Conservation (phyloP, 2,329 filamentous ascomycete genomes). For the Alternaria metachromatica region DNA sequence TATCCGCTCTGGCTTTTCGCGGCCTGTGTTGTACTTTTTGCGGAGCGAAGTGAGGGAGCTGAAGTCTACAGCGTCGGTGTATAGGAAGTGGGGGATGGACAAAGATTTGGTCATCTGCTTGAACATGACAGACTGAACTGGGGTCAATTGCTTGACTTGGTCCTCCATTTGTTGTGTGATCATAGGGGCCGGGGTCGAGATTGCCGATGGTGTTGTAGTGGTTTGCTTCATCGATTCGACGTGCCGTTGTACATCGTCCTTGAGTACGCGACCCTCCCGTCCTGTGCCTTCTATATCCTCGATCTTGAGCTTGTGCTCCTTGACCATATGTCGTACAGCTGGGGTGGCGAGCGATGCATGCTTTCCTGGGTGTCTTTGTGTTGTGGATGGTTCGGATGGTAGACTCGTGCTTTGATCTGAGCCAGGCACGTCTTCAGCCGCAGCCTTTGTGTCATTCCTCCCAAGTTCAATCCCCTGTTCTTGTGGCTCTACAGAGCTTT, state of each 20-base stretch:
- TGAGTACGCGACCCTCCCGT: constrained; percentile 87
- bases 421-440: constrained; percentile 18
- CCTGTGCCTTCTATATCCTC: constrained; percentile 81
- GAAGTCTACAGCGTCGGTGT: constrained; percentile 88
- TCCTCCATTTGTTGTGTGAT: constrained; percentile 59
- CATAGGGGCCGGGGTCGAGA: constrained; percentile 35
- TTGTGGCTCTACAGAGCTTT: constrained; percentile 4
- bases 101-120: constrained; percentile 95
- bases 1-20: constrained; percentile 60
- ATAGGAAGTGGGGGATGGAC: constrained; percentile 92
- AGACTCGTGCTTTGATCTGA: constrained; percentile 25
- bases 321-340: constrained; percentile 86
- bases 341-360: constrained; percentile 84
- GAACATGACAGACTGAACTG: constrained; percentile 92
- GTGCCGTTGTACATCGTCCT: constrained; percentile 78
- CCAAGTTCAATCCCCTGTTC: constrained; percentile 39
- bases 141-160: constrained; percentile 72
- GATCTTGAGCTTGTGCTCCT: constrained; percentile 80
- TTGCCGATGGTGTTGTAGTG: constrained; percentile 33
- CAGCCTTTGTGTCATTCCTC: constrained; percentile 44
- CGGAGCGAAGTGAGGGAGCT: constrained; percentile 76
- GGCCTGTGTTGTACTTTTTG: constrained; percentile 68
- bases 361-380: constrained; percentile 60
- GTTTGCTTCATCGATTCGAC: constrained; percentile 29
- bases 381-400: constrained; percentile 26